Percentiles rank a stretch among this genome's conserved stretches.
Conservation (phyloP, 202 grass and related monocot species). For the Zizania palustris region DNA sequence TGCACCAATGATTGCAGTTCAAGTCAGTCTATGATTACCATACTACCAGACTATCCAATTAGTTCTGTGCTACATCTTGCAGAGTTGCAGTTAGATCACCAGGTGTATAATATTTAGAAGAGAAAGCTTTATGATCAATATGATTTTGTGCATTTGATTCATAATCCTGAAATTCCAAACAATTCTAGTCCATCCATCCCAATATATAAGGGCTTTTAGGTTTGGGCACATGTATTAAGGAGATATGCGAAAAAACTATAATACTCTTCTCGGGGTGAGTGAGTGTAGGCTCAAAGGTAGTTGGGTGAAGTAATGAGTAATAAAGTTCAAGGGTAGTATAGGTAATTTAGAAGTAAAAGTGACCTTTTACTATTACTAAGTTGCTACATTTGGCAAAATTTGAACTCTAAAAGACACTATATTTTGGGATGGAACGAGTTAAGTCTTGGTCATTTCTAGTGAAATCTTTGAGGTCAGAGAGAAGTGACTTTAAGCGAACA, state of each 20-base stretch:
- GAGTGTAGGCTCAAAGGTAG: too few relatives aligned
- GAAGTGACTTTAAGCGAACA: neutral
- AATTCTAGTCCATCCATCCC: neutral
- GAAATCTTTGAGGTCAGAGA: constrained; percentile 3
- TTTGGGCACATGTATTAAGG: too few relatives aligned
- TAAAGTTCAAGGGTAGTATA: too few relatives aligned
- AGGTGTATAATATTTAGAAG: neutral
- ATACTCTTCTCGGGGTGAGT: too few relatives aligned
- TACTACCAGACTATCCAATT: constrained; percentile 5
- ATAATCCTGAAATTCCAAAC: neutral
- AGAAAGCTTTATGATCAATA: neutral
- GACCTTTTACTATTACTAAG: too few relatives aligned
- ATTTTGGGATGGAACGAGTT: neutral
- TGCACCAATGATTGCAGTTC: neutral
- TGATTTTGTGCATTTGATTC: neutral
- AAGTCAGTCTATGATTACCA: neutral
- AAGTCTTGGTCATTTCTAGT: neutral
- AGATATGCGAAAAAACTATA: too few relatives aligned
- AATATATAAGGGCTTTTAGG: too few relatives aligned
- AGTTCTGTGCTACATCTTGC: neutral
- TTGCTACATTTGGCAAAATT: too few relatives aligned
- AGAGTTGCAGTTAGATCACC: neutral
- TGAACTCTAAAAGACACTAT: too few relatives aligned
- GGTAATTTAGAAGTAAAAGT: too few relatives aligned
- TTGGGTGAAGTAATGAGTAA: too few relatives aligned